Evolutionary conservation across 345 rosid genomes (phyloP).

Genomic region (Eucalyptus tenuipes): DNA sequence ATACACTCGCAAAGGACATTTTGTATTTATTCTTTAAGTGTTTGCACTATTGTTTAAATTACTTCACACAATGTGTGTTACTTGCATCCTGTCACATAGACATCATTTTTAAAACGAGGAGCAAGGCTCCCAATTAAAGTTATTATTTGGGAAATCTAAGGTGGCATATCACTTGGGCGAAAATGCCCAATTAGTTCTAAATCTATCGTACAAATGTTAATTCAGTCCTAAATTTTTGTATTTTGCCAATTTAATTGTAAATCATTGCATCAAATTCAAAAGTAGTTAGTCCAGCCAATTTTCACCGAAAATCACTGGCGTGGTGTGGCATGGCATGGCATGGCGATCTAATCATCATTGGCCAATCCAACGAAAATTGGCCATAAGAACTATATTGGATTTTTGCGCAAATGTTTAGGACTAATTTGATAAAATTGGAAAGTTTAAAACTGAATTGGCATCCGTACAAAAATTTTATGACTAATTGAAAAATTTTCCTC

Average conservation of each 20-base stretch:
- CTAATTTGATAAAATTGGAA: too few species aligned
- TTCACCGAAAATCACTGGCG: fast-evolving
- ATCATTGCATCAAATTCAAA: fast-evolving
- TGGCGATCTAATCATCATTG: not conserved
- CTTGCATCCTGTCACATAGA: not conserved
- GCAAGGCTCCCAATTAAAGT: not conserved
- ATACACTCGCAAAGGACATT: not conserved
- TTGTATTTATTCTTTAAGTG: too few species aligned
- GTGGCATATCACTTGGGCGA: not conserved
- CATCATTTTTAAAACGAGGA: not conserved
- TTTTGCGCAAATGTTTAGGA: too few species aligned
- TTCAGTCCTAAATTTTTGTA: too few species aligned
- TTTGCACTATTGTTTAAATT: too few species aligned
- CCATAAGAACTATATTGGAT: not conserved
- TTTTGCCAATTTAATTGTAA: too few species aligned
- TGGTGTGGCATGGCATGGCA: fast-evolving
- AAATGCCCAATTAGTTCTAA: not conserved
- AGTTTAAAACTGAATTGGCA: too few species aligned
- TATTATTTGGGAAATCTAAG: not conserved
- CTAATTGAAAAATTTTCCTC: too few species aligned
- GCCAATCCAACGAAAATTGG: not conserved
- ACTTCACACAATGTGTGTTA: not conserved
- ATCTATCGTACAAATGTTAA: too few species aligned
- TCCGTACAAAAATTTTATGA: fast-evolving
- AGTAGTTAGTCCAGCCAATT: not conserved